These are phyloP conservation scores for Penicillium sclerotiorum DNA, from an alignment of 2,329 filamentous ascomycete genomes.

Conservation along the genomic window DNA sequence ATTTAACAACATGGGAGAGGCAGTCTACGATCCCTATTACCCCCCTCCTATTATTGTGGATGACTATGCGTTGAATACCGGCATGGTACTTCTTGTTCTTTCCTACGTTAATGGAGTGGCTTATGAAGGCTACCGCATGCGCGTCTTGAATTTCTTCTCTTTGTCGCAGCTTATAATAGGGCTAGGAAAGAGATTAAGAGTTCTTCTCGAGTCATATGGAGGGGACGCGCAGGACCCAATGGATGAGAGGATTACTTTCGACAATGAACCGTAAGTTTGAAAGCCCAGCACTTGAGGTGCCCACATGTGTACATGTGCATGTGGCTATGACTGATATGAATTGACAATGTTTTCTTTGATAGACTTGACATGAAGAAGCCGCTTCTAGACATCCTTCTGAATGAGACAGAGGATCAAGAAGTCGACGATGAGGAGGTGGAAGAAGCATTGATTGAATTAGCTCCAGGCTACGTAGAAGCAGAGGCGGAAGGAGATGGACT, in stretches of 20 bases:
- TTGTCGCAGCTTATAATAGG: background rate
- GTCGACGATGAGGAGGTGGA: background rate
- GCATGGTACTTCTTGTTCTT: constrained; percentile 1
- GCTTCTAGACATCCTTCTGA: background rate
- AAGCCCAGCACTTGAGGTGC: background rate
- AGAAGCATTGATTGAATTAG: constrained; percentile 1
- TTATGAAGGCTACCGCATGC: background rate
- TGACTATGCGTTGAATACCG: constrained; percentile 1
- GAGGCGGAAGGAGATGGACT: constrained; percentile 1
- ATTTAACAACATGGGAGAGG: background rate
- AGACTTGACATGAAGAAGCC: background rate
- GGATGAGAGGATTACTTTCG: background rate
- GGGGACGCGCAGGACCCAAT: constrained; percentile 1
- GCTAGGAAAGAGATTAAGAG: background rate
- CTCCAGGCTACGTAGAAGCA: constrained; percentile 4
- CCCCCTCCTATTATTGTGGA: constrained; percentile 1
- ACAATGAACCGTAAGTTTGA: background rate
- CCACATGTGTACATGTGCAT: too few relatives aligned
- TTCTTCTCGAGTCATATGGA: background rate
- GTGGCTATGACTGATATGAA: constrained; percentile 1
- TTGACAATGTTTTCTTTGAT: constrained; percentile 1
- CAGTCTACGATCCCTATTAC: background rate
- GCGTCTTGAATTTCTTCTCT: constrained; percentile 1
- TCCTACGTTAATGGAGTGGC: background rate
- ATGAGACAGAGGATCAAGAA: constrained; percentile 2